A percentile compares a stretch with the other conserved stretches of the same genome.
These are phyloP conservation scores for Filobasidium floriforme DNA, from an alignment of 768 basidiomycete genomes.

Conservation along the genomic window DNA sequence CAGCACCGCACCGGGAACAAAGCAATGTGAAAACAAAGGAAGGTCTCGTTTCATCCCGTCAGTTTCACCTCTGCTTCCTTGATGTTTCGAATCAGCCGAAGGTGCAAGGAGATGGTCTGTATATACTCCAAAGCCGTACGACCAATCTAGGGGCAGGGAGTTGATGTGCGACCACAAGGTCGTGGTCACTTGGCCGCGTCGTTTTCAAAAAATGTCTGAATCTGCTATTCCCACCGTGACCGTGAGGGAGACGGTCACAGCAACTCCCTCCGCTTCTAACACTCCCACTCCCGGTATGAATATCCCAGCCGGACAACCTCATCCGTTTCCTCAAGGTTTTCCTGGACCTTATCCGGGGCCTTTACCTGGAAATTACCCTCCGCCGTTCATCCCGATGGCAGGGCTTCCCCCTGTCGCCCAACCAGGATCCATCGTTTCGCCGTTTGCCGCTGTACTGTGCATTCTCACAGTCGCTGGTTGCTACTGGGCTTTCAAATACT, in stretches of 20 bases:
- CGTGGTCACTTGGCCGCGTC: too few relatives aligned
- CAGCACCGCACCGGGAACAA: too few relatives aligned
- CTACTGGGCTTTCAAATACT: conserved; percentile 19
- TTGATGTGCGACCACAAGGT: too few relatives aligned
- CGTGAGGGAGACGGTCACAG: background rate
- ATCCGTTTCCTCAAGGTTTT: background rate
- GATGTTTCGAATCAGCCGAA: too few relatives aligned
- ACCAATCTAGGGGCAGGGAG: too few relatives aligned
- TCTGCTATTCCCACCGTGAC: background rate
- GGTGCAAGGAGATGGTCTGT: too few relatives aligned
- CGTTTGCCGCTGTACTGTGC: conserved; percentile 13
- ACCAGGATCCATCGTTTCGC: conserved; percentile 12
- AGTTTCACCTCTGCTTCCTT: too few relatives aligned
- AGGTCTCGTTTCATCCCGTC: too few relatives aligned
- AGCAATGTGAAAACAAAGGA: too few relatives aligned
- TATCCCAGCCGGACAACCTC: too few relatives aligned
- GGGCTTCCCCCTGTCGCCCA: background rate
- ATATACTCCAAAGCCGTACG: too few relatives aligned
- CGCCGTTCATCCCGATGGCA: background rate
- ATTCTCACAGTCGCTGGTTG: conserved; percentile 12
- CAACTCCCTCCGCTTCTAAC: background rate
- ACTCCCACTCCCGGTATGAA: background rate
- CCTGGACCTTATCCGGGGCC: background rate
- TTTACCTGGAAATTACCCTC: background rate
- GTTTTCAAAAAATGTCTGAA: background rate